These are phyloP conservation scores for Candida berthetii DNA, from an alignment of 805 yeast genomes.

Conservation along the genomic window DNA sequence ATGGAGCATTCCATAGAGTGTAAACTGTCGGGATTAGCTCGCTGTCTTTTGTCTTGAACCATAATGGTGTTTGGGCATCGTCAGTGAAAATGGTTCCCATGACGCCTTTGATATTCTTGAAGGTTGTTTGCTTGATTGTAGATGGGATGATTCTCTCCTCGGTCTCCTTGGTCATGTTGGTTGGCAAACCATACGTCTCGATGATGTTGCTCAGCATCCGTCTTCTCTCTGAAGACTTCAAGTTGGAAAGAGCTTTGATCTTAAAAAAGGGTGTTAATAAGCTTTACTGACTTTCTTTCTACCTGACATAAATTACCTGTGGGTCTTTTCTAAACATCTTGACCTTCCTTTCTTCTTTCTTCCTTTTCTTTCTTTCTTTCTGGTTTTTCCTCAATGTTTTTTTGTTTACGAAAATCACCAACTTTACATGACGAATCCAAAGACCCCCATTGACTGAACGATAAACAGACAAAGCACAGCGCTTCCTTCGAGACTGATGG, in stretches of 20 bases:
- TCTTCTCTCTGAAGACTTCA: conserved; percentile 78
- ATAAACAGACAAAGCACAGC: too few species aligned
- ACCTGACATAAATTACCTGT: conserved; percentile 20
- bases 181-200: conserved; percentile 31
- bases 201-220: conserved; percentile 40
- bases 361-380: not conserved
- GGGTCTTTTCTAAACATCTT: conserved; percentile 51
- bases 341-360: not conserved
- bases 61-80: conserved; percentile 58
- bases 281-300: not conserved
- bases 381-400: too few species aligned
- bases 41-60: conserved; percentile 59
- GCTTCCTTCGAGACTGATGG: too few species aligned
- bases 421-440: too few species aligned
- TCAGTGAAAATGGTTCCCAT: conserved; percentile 66
- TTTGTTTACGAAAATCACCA: too few species aligned
- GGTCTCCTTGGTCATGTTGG: conserved; percentile 18
- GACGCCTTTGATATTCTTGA: conserved; percentile 41
- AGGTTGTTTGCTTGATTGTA: conserved; percentile 53
- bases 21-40: conserved; percentile 63
- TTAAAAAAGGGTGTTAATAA: conserved; percentile 12
- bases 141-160: conserved; percentile 17
- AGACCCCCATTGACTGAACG: too few species aligned
- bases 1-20: conserved; percentile 67
- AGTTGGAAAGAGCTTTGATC: conserved; percentile 69